Percentiles rank a stretch among this genome's conserved stretches.
phyloP scores from a whole-genome alignment of 2,329 filamentous ascomycete genomes.

The Colletotrichum godetiae region DNA sequence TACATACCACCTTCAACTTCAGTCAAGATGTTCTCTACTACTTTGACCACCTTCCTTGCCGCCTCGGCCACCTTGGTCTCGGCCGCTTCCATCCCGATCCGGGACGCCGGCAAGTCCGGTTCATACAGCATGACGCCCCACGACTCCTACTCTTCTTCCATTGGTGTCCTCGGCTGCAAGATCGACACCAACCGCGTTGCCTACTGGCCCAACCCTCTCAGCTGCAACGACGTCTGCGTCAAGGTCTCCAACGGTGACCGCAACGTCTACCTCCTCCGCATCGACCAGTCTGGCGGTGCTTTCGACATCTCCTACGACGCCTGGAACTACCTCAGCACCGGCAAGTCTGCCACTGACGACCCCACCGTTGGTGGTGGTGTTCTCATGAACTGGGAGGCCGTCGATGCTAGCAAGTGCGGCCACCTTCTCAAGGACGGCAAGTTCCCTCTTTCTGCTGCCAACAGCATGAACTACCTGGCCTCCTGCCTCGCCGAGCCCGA shows the following conservation, averaged over 20 bases:
- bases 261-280: conserved; percentile 66
- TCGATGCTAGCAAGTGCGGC: conserved; percentile 59
- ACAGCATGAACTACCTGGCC: conserved; percentile 66
- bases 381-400: conserved; percentile 61
- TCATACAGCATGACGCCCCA: conserved; percentile 62
- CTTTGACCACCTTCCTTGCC: conserved; percentile 45
- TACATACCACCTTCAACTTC: conserved; percentile 1
- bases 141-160: conserved; percentile 65
- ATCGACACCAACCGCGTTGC: conserved; percentile 70
- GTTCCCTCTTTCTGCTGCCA: conserved; percentile 65
- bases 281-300: conserved; percentile 67
- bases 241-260: conserved; percentile 61
- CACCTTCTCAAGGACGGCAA: conserved; percentile 61
- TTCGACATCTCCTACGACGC: conserved; percentile 71
- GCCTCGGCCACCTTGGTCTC: conserved; percentile 42
- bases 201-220: conserved; percentile 66
- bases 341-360: conserved; percentile 56
- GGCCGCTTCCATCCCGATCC: conserved; percentile 40
- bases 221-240: conserved; percentile 68
- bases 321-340: conserved; percentile 68
- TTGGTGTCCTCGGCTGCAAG: conserved; percentile 70
- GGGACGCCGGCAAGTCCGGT: conserved; percentile 38
- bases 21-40: conserved; percentile 41
- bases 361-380: conserved; percentile 62
- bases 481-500: conserved; percentile 56